A percentile compares a stretch with the other conserved stretches of the same genome.
Evolutionary conservation across 164 flowering plant genomes (phyloP).

Genomic region (Magnolia kwangsiensis): DNA sequence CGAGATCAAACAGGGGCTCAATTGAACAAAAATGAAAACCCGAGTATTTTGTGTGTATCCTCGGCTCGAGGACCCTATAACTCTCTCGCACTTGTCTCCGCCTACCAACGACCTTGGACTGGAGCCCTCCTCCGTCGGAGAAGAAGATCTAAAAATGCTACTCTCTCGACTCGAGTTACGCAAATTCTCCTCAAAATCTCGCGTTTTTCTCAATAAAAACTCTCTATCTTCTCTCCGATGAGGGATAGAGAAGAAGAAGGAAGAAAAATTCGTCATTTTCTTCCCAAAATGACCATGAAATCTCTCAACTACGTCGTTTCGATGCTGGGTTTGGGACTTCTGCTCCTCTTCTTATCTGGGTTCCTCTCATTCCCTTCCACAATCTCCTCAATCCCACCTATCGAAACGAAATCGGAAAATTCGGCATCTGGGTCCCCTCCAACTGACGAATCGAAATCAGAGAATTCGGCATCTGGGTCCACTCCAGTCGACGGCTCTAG

Average conservation of each 20-base stretch:
- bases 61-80: no score
- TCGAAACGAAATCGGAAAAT: conserved; percentile 4
- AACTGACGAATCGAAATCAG: neutral
- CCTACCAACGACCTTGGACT: no score
- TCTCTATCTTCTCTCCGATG: neutral
- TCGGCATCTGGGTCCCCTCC: conserved; percentile 1
- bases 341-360: conserved; percentile 55
- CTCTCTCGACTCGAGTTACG: neutral
- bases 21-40: no score
- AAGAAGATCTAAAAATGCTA: neutral
- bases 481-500: neutral
- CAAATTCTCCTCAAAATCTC: neutral
- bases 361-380: conserved; percentile 54
- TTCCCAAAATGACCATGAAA: conserved; percentile 40
- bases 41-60: no score
- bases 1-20: no score
- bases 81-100: no score
- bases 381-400: conserved; percentile 30
- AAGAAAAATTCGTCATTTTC: neutral
- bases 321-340: conserved; percentile 49
- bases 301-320: conserved; percentile 42
- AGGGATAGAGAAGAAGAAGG: neutral
- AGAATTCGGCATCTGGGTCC: conserved; percentile 1
- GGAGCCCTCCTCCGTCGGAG: neutral
- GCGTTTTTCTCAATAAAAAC: neutral